phyloP scores from a whole-genome alignment of 163 green algal genomes.

The Chlamydomonas reinhardtii region DNA sequence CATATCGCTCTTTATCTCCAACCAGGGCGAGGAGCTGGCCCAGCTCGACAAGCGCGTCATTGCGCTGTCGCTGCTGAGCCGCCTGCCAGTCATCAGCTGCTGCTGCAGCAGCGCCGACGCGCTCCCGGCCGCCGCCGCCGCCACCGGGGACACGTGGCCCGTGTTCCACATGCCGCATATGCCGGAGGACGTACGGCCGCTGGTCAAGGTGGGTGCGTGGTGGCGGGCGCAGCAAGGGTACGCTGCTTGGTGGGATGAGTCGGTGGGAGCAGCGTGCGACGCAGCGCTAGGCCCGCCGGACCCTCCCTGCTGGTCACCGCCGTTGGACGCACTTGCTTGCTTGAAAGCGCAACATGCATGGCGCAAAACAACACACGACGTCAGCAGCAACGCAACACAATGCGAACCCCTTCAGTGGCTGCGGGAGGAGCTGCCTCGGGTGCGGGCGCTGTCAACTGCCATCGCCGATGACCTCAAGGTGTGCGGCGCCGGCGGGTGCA shows the following conservation, averaged over 20 bases:
- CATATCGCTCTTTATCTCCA: too few species aligned
- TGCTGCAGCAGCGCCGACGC: neutral
- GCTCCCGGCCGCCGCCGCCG: conserved; percentile 1
- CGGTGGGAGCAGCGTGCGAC: too few species aligned
- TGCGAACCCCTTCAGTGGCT: too few species aligned
- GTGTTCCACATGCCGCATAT: conserved; percentile 31
- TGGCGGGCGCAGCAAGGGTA: too few species aligned
- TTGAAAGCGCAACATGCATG: too few species aligned
- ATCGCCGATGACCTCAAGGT: conserved; percentile 9
- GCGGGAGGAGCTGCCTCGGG: conserved; percentile 2
- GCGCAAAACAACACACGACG: too few species aligned
- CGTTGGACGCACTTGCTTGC: too few species aligned
- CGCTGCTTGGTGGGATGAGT: too few species aligned
- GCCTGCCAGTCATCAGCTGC: conserved; percentile 13
- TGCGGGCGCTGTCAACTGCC: neutral
- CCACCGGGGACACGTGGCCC: conserved; percentile 33
- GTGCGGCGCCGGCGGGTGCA: too few species aligned
- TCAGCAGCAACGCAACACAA: too few species aligned
- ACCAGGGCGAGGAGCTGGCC: conserved; percentile 29
- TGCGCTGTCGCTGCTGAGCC: conserved; percentile 27
- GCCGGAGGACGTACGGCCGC: neutral
- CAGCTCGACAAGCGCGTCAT: conserved; percentile 31
- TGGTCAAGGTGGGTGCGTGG: neutral
- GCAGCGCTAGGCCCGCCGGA: too few species aligned
- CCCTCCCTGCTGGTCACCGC: too few species aligned